A percentile compares a stretch with the other conserved stretches of the same genome.
Evolutionary conservation across 2,329 filamentous ascomycete genomes (phyloP).

Genomic region (Graphiopsis chlorocephala): DNA sequence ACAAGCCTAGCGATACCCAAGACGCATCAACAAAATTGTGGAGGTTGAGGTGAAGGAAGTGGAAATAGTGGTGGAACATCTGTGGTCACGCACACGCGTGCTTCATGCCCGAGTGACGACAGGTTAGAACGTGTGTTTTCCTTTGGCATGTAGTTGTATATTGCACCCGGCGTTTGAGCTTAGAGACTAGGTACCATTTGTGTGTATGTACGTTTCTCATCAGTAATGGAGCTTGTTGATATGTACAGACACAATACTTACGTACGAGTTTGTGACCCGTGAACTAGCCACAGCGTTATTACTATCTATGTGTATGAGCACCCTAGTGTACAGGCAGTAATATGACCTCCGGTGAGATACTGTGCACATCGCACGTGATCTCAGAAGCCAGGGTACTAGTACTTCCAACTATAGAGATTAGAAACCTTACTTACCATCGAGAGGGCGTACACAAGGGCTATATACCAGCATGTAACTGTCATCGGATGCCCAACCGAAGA

Average conservation of each 20-base stretch:
- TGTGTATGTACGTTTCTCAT: slow-evolving; percentile 18
- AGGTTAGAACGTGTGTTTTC: slow-evolving; percentile 15
- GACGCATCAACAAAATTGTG: slow-evolving; percentile 17
- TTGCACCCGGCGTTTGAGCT: slow-evolving; percentile 22
- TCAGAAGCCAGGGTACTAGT: too few species aligned
- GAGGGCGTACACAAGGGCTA: too few species aligned
- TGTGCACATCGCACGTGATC: too few species aligned
- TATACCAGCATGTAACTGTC: neutral
- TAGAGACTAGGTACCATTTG: slow-evolving; percentile 14
- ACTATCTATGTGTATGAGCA: too few species aligned
- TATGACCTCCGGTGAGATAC: too few species aligned
- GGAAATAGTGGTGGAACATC: neutral
- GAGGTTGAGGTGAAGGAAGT: neutral
- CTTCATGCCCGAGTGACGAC: neutral
- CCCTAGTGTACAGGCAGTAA: too few species aligned
- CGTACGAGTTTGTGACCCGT: too few species aligned
- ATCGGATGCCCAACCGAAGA: neutral
- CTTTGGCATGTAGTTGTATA: slow-evolving; percentile 27
- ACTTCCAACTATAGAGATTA: too few species aligned
- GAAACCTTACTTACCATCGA: too few species aligned
- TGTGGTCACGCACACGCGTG: slow-evolving; percentile 12
- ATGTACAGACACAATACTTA: too few species aligned
- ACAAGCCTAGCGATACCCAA: slow-evolving; percentile 23
- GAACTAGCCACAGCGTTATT: too few species aligned
- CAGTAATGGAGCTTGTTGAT: neutral